phyloP scores from a whole-genome alignment of 1,284 basidiomycete species.

The Mycosarcoma maydis region DNA sequence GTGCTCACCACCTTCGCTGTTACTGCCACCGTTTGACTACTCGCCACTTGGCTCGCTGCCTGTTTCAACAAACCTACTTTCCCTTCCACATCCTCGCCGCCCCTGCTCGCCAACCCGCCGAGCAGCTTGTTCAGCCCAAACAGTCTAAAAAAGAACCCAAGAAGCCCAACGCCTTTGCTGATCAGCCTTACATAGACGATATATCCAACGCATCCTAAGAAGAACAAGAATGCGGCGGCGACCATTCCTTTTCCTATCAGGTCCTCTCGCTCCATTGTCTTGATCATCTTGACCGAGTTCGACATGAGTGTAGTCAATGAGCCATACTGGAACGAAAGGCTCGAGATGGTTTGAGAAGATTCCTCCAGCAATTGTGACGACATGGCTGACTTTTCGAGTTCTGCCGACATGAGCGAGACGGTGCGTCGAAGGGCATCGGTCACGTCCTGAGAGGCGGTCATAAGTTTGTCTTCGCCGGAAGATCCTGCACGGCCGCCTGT shows the following conservation, averaged over 20 bases:
- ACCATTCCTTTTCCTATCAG: constrained; percentile 57
- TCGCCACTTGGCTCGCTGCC: constrained; percentile 2
- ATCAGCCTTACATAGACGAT: constrained; percentile 63
- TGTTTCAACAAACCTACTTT: constrained; percentile 27
- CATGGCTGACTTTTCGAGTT: constrained; percentile 64
- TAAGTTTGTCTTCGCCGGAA: constrained; percentile 55
- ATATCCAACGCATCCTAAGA: constrained; percentile 56
- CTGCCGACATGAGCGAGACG: constrained; percentile 59
- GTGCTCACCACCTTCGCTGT: constrained; percentile 14
- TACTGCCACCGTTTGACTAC: constrained; percentile 2
- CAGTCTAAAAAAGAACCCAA: constrained; percentile 47
- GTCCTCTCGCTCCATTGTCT: constrained; percentile 64
- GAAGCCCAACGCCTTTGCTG: constrained; percentile 52
- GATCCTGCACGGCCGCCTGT: constrained; percentile 32
- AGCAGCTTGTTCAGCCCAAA: constrained; percentile 35
- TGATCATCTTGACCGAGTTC: constrained; percentile 59
- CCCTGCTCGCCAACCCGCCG: constrained; percentile 19
- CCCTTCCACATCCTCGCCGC: constrained; percentile 23
- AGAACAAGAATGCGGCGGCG: constrained; percentile 53
- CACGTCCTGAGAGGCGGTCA: constrained; percentile 60
- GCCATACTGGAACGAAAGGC: constrained; percentile 56
- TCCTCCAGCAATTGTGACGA: constrained; percentile 63
- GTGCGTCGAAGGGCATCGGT: constrained; percentile 61
- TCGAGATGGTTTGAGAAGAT: constrained; percentile 54
- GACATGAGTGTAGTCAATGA: constrained; percentile 57